Base-by-base conservation (phyloP, 306 rosid genomes). In the Mimosa pudica region DNA sequence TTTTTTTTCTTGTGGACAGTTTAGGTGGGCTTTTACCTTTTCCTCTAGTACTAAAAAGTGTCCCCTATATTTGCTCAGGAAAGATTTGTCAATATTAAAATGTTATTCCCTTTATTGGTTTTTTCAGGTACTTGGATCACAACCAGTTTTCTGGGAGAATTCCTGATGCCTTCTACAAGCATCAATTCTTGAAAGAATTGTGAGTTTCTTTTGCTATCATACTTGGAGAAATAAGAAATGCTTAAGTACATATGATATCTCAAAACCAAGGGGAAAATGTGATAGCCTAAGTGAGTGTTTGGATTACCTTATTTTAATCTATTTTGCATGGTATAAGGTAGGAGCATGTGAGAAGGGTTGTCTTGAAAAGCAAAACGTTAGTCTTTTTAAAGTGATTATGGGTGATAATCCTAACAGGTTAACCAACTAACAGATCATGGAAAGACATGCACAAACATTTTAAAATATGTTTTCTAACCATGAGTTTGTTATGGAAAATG, bases 141-240 rank as follows among this genome's bases (percentile, higher is more conserved):
- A 96, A 96, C 82, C 99, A 93, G 84, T 96, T 96, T 81, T 83
- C 93, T 7, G 99, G 99, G 83, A 93, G 98, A 88, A 96, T 96
- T 80, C 90, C 98, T 3, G 91, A 90, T 65, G 88, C 89, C 82
- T 93, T 93, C 81, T 96, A 96, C 73, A 96, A 93, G 83, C 99
- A 91, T 88, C 93, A 87, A 62, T 91, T 90, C 81, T 87, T 96
- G 90, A 96, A 96, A 89, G 99, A 91, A 88, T 91, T 96, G 99
- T 96, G 87, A 93, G 99, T 88, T 77, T 74, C 82, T 67, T 7
- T 20, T 12, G 17, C 69, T n/a, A 44, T 64, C 51, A 1, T 10
- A 36, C 42, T 36, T 8, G 55, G 10, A 18, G 33, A n/a, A 42
- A 41, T n/a, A 1, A 42, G 51, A 68, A 8, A 68, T 42, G 9